phyloP scores from a whole-genome alignment of 2,329 filamentous ascomycete species.

The Penicillium sp. region DNA sequence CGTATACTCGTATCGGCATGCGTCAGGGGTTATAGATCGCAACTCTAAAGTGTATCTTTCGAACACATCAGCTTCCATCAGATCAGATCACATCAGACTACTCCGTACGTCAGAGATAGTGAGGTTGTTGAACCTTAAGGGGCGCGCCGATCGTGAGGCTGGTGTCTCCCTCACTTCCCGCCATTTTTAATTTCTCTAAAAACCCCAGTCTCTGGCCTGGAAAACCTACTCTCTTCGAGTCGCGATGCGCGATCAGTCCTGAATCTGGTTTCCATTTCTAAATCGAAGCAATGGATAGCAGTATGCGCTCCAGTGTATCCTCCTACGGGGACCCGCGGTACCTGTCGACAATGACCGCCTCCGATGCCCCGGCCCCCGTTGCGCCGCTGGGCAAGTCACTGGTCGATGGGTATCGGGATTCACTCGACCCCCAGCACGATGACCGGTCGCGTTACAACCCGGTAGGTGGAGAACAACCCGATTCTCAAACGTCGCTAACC shows the following conservation, averaged over 20 bases:
- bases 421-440: slow-evolving; percentile 56
- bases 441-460: slow-evolving; percentile 59
- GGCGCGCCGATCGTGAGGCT: slow-evolving; percentile 4
- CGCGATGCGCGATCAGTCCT: slow-evolving; percentile 18
- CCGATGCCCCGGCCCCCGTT: slow-evolving; percentile 34
- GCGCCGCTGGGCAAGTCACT: slow-evolving; percentile 47
- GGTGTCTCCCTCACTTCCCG: slow-evolving; percentile 19
- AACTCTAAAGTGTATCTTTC: background rate
- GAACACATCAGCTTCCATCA: background rate
- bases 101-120: background rate
- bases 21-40: slow-evolving; percentile 8
- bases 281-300: slow-evolving; percentile 34
- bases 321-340: slow-evolving; percentile 45
- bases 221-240: background rate
- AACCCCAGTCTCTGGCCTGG: background rate
- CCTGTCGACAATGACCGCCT: slow-evolving; percentile 35
- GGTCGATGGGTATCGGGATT: slow-evolving; percentile 62
- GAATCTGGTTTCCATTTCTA: slow-evolving; percentile 1
- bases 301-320: slow-evolving; percentile 42
- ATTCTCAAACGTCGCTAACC: slow-evolving; percentile 5
- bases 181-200: slow-evolving; percentile 15
- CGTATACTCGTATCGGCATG: too few species aligned
- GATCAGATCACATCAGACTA: background rate
- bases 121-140: background rate
- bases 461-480: slow-evolving; percentile 45